phyloP scores from a whole-genome alignment of 352 stramenopile genomes.

The Globisporangium nagaii region DNA sequence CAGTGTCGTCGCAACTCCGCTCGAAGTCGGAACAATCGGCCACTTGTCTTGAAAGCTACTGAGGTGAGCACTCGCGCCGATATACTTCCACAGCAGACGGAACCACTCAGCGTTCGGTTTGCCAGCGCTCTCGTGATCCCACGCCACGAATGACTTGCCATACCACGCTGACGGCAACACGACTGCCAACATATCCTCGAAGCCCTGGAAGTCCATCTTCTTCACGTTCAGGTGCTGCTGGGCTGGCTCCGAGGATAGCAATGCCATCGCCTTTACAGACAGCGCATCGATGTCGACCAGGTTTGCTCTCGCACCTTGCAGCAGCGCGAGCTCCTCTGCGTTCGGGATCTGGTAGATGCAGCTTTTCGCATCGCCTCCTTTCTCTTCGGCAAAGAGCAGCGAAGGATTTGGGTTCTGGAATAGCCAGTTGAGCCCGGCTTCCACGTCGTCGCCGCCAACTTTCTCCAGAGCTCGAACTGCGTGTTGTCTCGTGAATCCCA shows the following conservation, averaged over 20 bases:
- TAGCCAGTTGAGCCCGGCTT: slow-evolving; percentile 61
- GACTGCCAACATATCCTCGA: slow-evolving; percentile 46
- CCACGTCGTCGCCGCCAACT: slow-evolving; percentile 29
- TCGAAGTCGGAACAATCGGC: slow-evolving; percentile 61
- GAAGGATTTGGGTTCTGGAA: slow-evolving; percentile 47
- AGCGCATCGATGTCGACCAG: slow-evolving; percentile 43
- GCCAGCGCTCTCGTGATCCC: slow-evolving; percentile 18
- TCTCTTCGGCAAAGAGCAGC: slow-evolving; percentile 1
- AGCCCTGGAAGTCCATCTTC: slow-evolving; percentile 37
- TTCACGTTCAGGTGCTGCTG: slow-evolving; percentile 39
- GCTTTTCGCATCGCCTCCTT: slow-evolving; percentile 1
- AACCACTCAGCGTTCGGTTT: slow-evolving; percentile 52
- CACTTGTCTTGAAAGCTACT: slow-evolving; percentile 51
- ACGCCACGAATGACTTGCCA: slow-evolving; percentile 21
- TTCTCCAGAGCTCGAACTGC: slow-evolving; percentile 30
- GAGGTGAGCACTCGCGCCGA: slow-evolving; percentile 38
- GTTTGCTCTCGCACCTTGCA: slow-evolving; percentile 24
- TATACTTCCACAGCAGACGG: slow-evolving; percentile 54
- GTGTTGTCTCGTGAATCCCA: slow-evolving; percentile 58
- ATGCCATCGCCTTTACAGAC: slow-evolving; percentile 12
- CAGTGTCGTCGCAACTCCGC: slow-evolving; percentile 29
- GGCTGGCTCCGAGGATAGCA: slow-evolving; percentile 29
- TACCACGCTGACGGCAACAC: slow-evolving; percentile 49
- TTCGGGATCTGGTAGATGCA: slow-evolving; percentile 39
- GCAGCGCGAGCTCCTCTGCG: slow-evolving; percentile 33